phyloP scores from a whole-genome alignment of 2,329 filamentous ascomycete species.

The Arthrocladium fulminans region DNA sequence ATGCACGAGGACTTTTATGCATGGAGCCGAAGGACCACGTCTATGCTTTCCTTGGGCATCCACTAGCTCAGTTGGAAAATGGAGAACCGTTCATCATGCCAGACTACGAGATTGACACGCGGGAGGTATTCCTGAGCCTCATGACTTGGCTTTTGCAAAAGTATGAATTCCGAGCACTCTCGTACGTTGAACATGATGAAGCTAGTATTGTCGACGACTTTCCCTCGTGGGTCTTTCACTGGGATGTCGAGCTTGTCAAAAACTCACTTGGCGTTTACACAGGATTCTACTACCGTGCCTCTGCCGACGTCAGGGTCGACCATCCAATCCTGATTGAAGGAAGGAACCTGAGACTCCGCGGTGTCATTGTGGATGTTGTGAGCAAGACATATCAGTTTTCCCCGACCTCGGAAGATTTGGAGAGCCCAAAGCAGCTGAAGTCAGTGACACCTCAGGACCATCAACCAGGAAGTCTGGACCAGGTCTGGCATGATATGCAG shows the following conservation, averaged over 20 bases:
- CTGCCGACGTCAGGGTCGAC: background rate
- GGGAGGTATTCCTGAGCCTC: constrained; percentile 11
- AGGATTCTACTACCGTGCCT: background rate
- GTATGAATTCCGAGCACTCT: constrained; percentile 6
- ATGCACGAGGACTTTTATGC: constrained; percentile 5
- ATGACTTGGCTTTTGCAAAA: constrained; percentile 1
- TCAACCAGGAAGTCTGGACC: background rate
- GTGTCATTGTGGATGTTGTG: background rate
- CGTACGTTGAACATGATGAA: constrained; percentile 9
- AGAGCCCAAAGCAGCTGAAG: background rate
- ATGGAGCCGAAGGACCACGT: constrained; percentile 13
- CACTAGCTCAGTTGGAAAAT: constrained; percentile 5
- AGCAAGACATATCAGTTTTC: background rate
- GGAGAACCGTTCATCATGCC: constrained; percentile 5
- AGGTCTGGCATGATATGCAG: constrained; percentile 4
- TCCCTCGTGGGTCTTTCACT: constrained; percentile 12
- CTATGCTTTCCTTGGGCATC: constrained; percentile 15
- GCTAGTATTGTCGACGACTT: background rate
- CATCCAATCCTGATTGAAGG: background rate
- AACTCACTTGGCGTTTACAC: constrained; percentile 11
- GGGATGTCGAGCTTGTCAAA: constrained; percentile 9
- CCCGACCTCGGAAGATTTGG: background rate
- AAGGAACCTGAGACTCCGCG: background rate
- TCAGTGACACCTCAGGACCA: background rate
- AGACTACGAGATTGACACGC: constrained; percentile 11